Conservation (phyloP, 768 basidiomycete genomes). For the Pleurotus giganteus region DNA sequence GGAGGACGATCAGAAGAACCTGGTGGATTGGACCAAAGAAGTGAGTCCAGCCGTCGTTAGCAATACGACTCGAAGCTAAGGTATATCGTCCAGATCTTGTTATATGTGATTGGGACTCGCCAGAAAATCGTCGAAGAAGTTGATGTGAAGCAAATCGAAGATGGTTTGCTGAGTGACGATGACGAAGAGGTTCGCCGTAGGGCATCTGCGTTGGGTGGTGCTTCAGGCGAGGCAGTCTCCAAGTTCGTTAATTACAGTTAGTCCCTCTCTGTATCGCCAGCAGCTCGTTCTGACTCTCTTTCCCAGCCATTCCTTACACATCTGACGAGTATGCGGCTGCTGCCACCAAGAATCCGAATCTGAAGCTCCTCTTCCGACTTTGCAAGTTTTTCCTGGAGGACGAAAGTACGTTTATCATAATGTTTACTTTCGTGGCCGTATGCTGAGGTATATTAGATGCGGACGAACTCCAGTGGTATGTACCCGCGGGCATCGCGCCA, state of each 20-base stretch:
- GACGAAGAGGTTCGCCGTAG: slow-evolving; percentile 22
- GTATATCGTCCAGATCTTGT: slow-evolving; percentile 49
- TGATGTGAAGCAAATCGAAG: slow-evolving; percentile 40
- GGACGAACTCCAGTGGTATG: slow-evolving; percentile 80
- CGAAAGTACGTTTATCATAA: slow-evolving; percentile 48
- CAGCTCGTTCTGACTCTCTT: background rate
- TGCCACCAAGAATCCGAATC: slow-evolving; percentile 70
- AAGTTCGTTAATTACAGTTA: slow-evolving; percentile 78
- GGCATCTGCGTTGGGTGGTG: slow-evolving; percentile 28
- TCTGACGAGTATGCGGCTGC: slow-evolving; percentile 75
- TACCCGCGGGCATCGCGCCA: slow-evolving; percentile 71
- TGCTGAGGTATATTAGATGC: slow-evolving; percentile 39
- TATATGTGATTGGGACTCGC: slow-evolving; percentile 56
- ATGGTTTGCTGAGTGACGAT: slow-evolving; percentile 27
- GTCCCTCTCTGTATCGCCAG: slow-evolving; percentile 24
- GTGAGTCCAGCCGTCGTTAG: slow-evolving; percentile 41
- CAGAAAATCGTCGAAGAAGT: slow-evolving; percentile 60
- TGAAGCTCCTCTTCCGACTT: slow-evolving; percentile 85
- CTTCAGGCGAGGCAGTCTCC: slow-evolving; percentile 65
- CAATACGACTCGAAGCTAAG: slow-evolving; percentile 3
- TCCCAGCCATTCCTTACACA: slow-evolving; percentile 70
- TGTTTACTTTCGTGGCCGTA: slow-evolving; percentile 6
- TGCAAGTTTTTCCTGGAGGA: slow-evolving; percentile 65
- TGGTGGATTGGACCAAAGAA: slow-evolving; percentile 80
- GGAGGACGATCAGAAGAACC: slow-evolving; percentile 57